Conservation (phyloP, 306 rosid species). For the Ziziphus jujuba region DNA sequence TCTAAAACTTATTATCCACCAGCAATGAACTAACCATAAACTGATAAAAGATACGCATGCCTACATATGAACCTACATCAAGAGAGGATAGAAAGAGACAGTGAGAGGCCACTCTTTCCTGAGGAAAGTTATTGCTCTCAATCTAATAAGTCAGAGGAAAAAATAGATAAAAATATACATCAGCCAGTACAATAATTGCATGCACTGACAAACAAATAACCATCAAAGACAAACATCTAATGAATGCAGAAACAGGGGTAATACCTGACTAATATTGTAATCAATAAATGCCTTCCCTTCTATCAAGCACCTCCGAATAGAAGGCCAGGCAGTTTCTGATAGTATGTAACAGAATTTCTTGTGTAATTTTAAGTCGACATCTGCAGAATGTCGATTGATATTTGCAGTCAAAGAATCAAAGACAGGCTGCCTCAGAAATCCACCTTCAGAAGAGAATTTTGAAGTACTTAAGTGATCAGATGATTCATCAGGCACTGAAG, state of each 20-base stretch:
- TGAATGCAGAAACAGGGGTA: not conserved
- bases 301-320: constrained; percentile 61
- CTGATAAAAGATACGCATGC: not conserved
- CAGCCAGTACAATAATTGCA: not conserved
- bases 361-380: constrained; percentile 42
- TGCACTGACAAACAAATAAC: constrained; percentile 1
- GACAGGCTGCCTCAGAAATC: constrained; percentile 80
- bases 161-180: not conserved
- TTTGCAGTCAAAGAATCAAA: constrained; percentile 44
- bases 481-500: constrained; percentile 34
- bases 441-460: constrained; percentile 73
- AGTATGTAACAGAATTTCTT: constrained; percentile 52
- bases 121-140: not conserved
- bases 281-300: constrained; percentile 75
- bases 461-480: constrained; percentile 30
- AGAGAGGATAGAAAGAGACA: not conserved
- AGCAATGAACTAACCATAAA: not conserved
- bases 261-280: constrained; percentile 79
- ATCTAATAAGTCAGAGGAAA: constrained; percentile 3
- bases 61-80: not conserved
- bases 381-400: constrained; percentile 30
- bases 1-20: not conserved
- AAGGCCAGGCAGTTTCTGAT: constrained; percentile 80
- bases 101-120: not conserved
- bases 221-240: constrained; percentile 9